Base-by-base conservation (phyloP, 768 basidiomycete species). In the Suillus paluster region DNA sequence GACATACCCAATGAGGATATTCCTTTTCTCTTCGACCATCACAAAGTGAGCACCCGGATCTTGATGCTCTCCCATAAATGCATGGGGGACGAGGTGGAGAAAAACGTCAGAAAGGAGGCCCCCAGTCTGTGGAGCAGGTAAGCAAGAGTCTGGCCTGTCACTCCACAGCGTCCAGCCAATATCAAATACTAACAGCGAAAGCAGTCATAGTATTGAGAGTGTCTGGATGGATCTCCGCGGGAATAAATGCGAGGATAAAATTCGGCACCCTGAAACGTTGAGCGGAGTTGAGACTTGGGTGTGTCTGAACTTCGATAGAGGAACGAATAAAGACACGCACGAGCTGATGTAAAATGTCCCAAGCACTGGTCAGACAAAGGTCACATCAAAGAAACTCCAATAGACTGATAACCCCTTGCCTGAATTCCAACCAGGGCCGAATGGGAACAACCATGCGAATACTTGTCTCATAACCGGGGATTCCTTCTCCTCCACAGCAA, bases 261-360 rank as follows among this genome's bases (percentile, higher is more conserved):
- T 97, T 97, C 54, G 95, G 95, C 61, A 96, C 86, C 41, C 94
- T 95, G 71, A 64, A 63, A 71, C 70, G 66, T 67, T 61, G 64
- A 66, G 73, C 58, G 57, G 61, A 63, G 59, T 41, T 64, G 49
- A 58, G 54, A 58, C 66, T 58, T 23, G 53, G 23, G 44, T 33
- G 44, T 33, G 42, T 5, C 36, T 57, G 46, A 61, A 64, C 63
- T 66, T 62, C 60, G 61, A 64, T 50, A 19, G 27, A 56, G 45
- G 56, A 57, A 61, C 19, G 48, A 45, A 61, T 64, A 63, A 58
- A 57, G 63, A 48, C 54, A 84, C 92, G 71, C 73, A 95, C 94
- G 94, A 96, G 82, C 92, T 95, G 77, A 96, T 96, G 80, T 96
- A 96, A 81, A 96, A 95, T 21, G 95, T 96, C 64, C 92, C 95